A percentile compares a stretch with the other conserved stretches of the same genome.
These are phyloP conservation scores for Pistacia vera DNA, from an alignment of 345 rosid genomes.

Conservation along the genomic window DNA sequence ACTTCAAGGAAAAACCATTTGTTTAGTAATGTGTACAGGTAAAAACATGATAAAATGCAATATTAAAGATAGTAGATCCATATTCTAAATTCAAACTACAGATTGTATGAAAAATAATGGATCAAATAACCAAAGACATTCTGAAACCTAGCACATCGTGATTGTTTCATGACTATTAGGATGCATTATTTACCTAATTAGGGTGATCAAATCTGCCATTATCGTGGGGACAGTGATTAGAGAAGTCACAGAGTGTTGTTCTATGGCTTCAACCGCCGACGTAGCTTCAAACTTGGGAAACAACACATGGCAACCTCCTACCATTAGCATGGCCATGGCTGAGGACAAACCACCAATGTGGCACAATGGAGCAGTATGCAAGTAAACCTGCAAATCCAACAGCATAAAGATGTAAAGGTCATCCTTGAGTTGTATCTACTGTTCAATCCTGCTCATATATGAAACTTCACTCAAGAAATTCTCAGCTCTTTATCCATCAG, in stretches of 20 bases:
- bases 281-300: slow-evolving; percentile 74
- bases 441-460: not conserved
- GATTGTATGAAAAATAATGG: not conserved
- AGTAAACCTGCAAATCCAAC: slow-evolving; percentile 62
- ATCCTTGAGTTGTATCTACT: not conserved
- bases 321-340: slow-evolving; percentile 88
- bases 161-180: not conserved
- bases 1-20: not conserved
- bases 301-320: slow-evolving; percentile 78
- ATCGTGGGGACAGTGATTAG: slow-evolving; percentile 82
- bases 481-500: not conserved
- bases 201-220: slow-evolving; percentile 62
- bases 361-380: slow-evolving; percentile 81
- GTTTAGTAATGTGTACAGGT: not conserved
- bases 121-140: not conserved
- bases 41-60: not conserved
- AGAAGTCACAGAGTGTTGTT: slow-evolving; percentile 64
- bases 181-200: slow-evolving; percentile 47
- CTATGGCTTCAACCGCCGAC: slow-evolving; percentile 55
- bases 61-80: not conserved
- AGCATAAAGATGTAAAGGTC: slow-evolving; percentile 14
- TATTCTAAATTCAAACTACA: not conserved
- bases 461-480: slow-evolving; percentile 8
- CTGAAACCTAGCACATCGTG: not conserved
- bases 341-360: slow-evolving; percentile 92